phyloP scores from a whole-genome alignment of 305 asterid genomes.

The Rubia balearica region DNA sequence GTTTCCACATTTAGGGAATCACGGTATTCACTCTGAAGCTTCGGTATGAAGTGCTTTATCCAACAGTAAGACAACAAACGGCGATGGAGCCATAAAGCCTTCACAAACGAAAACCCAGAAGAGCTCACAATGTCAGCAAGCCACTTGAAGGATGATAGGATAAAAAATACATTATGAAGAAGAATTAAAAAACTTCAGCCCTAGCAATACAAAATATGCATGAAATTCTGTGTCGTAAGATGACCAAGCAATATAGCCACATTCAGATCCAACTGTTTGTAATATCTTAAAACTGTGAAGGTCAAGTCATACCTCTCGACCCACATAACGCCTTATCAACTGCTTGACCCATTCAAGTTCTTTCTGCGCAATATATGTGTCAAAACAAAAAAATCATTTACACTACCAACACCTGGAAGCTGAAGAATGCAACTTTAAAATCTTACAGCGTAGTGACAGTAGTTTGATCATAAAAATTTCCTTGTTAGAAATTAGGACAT shows the following conservation, averaged over 20 bases:
- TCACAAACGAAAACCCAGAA: too few relatives aligned
- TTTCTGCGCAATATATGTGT: conserved; percentile 38
- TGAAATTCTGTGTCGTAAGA: too few relatives aligned
- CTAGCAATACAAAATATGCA: not conserved
- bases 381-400: conserved; percentile 22
- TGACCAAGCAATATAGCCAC: too few relatives aligned
- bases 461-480: not conserved
- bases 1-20: conserved; percentile 14
- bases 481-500: not conserved
- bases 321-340: conserved; percentile 62
- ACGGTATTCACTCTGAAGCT: not conserved
- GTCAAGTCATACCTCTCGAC: conserved; percentile 71
- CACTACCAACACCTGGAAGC: not conserved
- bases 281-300: too few relatives aligned
- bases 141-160: not conserved
- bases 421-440: conserved; percentile 9
- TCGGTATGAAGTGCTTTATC: conserved; percentile 42
- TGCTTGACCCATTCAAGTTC: conserved; percentile 73
- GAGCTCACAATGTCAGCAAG: too few relatives aligned
- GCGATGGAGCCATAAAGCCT: too few relatives aligned
- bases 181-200: not conserved
- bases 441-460: not conserved
- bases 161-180: not conserved
- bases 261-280: too few relatives aligned
- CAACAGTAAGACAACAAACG: conserved; percentile 35